These are phyloP conservation scores for Fusarium circinatum DNA, from an alignment of 2,329 filamentous ascomycete species.

Conservation along the genomic window DNA sequence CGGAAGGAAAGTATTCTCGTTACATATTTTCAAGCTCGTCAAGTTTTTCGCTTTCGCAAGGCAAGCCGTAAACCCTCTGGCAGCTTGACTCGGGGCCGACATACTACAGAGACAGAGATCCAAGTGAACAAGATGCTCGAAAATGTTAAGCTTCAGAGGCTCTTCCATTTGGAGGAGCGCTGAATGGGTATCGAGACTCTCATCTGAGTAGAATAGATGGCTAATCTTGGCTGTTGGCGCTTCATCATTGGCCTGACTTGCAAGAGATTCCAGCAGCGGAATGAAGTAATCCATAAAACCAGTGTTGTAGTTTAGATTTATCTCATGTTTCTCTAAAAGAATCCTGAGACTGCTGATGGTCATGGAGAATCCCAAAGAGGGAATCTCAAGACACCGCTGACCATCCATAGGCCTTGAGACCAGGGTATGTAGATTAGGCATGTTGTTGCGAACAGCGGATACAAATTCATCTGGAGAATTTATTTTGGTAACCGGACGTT, in stretches of 20 bases:
- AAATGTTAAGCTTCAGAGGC: neutral
- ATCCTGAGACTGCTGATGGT: neutral
- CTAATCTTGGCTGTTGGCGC: neutral
- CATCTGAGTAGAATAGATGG: constrained; percentile 2
- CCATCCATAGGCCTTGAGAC: constrained; percentile 9
- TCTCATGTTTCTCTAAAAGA: neutral
- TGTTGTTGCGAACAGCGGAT: neutral
- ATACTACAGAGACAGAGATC: neutral
- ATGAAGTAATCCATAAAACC: constrained; percentile 2
- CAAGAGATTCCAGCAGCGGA: neutral
- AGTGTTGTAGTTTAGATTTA: neutral
- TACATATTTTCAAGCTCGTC: neutral
- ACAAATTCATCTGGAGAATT: neutral
- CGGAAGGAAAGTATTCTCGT: neutral
- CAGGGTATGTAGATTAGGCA: constrained; percentile 6
- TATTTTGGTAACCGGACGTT: too few relatives aligned
- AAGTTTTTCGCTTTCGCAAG: neutral
- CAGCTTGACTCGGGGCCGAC: fast-evolving
- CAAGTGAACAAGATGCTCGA: neutral
- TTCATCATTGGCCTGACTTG: neutral
- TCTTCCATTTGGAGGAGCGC: neutral
- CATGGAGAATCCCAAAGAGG: neutral
- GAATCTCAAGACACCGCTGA: neutral
- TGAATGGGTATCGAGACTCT: neutral
- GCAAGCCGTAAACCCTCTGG: neutral